Percentiles rank a stretch among this genome's conserved stretches.
Conservation (phyloP, 345 rosid species). For the Psidium guajava region DNA sequence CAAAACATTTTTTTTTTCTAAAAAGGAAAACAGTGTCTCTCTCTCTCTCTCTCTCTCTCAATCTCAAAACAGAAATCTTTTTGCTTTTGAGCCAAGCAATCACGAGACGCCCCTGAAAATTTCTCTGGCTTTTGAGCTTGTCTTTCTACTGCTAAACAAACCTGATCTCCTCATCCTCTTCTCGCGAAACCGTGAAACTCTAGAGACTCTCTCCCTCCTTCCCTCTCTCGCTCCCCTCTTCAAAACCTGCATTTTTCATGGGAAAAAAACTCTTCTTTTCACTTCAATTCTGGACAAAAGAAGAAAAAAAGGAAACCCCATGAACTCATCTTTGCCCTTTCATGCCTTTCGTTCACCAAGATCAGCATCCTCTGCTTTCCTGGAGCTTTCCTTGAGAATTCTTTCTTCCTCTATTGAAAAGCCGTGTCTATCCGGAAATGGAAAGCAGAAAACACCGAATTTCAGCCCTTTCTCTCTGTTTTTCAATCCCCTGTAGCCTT, state of each 20-base stretch:
- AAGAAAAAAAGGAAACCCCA: not conserved
- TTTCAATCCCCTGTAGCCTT: not conserved
- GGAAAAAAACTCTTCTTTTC: not conserved
- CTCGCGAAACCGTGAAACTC: slow-evolving; percentile 16
- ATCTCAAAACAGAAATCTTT: not conserved
- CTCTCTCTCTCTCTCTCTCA: not conserved
- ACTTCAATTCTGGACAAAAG: not conserved
- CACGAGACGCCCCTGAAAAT: slow-evolving; percentile 80
- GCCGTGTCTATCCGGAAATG: not conserved
- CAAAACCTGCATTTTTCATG: not conserved
- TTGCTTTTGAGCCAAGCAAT: slow-evolving; percentile 48
- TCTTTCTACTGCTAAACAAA: slow-evolving; percentile 35
- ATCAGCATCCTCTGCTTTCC: not conserved
- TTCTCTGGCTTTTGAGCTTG: slow-evolving; percentile 42
- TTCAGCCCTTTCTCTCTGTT: not conserved
- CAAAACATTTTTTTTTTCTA: not conserved
- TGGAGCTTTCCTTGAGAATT: not conserved
- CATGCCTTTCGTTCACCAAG: not conserved
- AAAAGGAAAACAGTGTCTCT: not conserved
- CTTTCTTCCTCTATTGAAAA: not conserved
- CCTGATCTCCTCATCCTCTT: slow-evolving; percentile 25
- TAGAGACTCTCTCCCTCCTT: not conserved
- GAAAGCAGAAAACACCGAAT: slow-evolving; percentile 19
- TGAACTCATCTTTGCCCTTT: not conserved
- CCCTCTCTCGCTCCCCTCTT: not conserved